phyloP scores from a whole-genome alignment of 441 rosid species.

The Bruguiera hainesii region DNA sequence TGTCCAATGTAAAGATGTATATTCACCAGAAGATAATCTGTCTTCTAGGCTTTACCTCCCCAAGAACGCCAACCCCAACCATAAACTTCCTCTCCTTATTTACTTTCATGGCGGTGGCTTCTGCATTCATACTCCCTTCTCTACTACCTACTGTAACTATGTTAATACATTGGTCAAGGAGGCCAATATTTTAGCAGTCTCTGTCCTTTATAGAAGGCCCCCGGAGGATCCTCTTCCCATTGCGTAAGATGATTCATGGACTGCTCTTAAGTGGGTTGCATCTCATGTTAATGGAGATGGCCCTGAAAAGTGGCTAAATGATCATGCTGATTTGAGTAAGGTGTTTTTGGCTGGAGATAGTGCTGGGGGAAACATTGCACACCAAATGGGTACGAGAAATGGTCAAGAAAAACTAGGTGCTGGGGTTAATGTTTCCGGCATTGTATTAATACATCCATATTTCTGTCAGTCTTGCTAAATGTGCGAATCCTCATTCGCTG shows the following conservation, averaged over 20 bases:
- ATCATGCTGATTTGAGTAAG: conserved; percentile 18
- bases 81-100: conserved; percentile 24
- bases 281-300: conserved; percentile 18
- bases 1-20: conserved; percentile 27
- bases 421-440: conserved; percentile 20
- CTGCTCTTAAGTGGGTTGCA: conserved; percentile 28
- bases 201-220: conserved; percentile 24
- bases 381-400: conserved; percentile 10
- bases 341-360: conserved; percentile 29
- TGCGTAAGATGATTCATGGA: conserved; percentile 31
- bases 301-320: conserved; percentile 25
- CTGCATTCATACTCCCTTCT: conserved; percentile 18
- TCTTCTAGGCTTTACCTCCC: conserved; percentile 26
- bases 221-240: conserved; percentile 23
- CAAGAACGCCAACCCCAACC: not conserved
- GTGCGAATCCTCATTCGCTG: conserved; percentile 64
- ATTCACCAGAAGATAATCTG: conserved; percentile 6
- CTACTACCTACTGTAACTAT: conserved; percentile 14
- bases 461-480: conserved; percentile 74
- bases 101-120: conserved; percentile 33
- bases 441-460: conserved; percentile 31
- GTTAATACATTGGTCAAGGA: conserved; percentile 8
- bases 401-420: conserved; percentile 7
- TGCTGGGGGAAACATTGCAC: conserved; percentile 30
- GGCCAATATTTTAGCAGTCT: conserved; percentile 20